Percentiles rank a stretch among this genome's conserved stretches.
Evolutionary conservation across 176 grass and related monocot genomes (phyloP).

Genomic region (Carex littledalei): DNA sequence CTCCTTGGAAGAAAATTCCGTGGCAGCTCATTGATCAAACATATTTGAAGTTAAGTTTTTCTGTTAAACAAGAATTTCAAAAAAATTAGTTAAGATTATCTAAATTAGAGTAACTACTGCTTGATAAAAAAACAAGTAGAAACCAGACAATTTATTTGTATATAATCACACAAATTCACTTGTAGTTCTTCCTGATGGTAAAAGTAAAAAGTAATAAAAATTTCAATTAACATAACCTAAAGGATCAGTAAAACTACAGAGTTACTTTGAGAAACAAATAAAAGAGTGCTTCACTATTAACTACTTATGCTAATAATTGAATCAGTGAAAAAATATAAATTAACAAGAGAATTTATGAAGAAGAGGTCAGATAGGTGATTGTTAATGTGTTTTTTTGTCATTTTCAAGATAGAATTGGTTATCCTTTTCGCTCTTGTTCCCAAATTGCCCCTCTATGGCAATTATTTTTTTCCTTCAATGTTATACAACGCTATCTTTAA

Average conservation of each 20-base stretch:
- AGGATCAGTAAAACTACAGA: background rate
- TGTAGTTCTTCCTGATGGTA: background rate
- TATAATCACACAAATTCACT: background rate
- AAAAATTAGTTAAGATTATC: background rate
- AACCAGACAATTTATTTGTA: slow-evolving; percentile 9
- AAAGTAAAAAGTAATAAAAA: background rate
- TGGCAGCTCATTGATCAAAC: background rate
- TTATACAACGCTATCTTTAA: no score
- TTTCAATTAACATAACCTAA: background rate
- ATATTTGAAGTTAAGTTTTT: background rate
- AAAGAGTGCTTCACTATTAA: no score
- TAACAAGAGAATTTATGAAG: no score
- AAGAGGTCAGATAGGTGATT: no score
- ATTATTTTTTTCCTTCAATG: no score
- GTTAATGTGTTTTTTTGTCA: no score
- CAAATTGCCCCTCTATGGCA: no score
- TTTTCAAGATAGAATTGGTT: no score
- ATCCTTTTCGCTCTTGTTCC: no score
- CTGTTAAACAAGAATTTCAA: background rate
- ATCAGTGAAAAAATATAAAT: no score
- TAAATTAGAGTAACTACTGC: background rate
- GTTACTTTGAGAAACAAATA: background rate
- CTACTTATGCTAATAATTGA: no score
- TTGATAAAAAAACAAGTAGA: slow-evolving; percentile 11
- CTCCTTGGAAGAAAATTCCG: background rate